Base-by-base conservation (phyloP, 257 asterid species). In the Ilex asprella region DNA sequence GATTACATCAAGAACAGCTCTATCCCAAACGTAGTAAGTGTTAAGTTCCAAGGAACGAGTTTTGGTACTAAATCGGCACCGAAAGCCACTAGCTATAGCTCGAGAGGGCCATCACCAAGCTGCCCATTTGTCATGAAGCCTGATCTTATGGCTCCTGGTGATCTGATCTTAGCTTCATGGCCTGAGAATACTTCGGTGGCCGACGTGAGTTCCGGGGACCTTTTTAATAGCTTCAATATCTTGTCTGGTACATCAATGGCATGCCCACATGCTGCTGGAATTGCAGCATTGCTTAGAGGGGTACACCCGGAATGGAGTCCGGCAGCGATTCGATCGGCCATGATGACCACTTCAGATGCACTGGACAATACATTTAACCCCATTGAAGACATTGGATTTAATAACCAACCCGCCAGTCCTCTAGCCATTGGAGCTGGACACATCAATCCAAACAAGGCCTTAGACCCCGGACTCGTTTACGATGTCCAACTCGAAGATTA, bases 221-320 rank as follows among this genome's bases (percentile, higher is more conserved):
- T 88, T 7, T 86, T 52, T 53, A 82, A 46, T 13, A 59, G 57
- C n/a, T 89, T 82, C 74, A 89, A 84, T 69, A 51, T 89, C 30
- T 61, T 81, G 57, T 89, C 95, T 0, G 96, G 95, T 0, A 89
- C 95, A 10, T 86, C 97, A 21, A 89, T 89, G 97, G 44, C 96
- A 12, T 85, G 92, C 51, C 96, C 96, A 13, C 96, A 88, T 50
- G 82, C 81, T 2, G 67, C 89, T 0, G 57, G 57, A 53, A 27
- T 53, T n/a, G 57, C 57, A 21, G 57, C 57, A n/a, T 27, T 53
- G 2, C 30, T 53, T 5, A 53, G 15, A 53, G 57, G 57, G 57
- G 57, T 30, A n/a, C 57, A 21, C 57, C 57, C 57, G 5, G 30
- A 53, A 2, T 53, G 57, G 57, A 53, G 30, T 14, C 57, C 57